Percentiles rank a stretch among this genome's conserved stretches.
phyloP scores from a whole-genome alignment of 2,329 filamentous ascomycete species.

The Fusarium miscanthi region DNA sequence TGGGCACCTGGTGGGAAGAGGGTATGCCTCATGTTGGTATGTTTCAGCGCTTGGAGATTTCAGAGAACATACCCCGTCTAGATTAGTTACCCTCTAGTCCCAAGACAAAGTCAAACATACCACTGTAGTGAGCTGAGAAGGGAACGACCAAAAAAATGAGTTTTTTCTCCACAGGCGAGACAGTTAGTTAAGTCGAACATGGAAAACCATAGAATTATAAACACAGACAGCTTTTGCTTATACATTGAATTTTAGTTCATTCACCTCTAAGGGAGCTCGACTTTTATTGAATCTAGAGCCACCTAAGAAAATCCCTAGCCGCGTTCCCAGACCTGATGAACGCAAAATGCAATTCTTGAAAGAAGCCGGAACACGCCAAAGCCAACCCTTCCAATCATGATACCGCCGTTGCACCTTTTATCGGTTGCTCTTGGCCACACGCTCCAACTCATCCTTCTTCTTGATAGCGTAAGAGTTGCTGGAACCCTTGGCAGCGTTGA shows the following conservation, averaged over 20 bases:
- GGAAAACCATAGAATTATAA: not conserved
- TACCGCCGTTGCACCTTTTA: conserved; percentile 69
- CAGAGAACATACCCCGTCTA: conserved; percentile 42
- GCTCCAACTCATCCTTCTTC: conserved; percentile 99
- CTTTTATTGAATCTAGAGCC: conserved; percentile 59
- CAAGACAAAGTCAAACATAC: not conserved
- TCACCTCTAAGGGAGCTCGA: conserved; percentile 54
- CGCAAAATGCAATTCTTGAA: conserved; percentile 62
- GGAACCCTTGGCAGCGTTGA: conserved; percentile 99
- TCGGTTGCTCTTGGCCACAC: conserved; percentile 99
- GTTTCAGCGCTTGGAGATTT: conserved; percentile 66
- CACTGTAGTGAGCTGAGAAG: not conserved
- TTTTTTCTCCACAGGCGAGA: not conserved
- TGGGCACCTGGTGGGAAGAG: conserved; percentile 86
- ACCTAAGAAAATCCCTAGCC: conserved; percentile 57
- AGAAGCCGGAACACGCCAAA: conserved; percentile 59
- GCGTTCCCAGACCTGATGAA: conserved; percentile 59
- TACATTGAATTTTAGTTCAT: conserved; percentile 47
- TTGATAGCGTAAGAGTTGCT: conserved; percentile 99
- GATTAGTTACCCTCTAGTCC: conserved; percentile 29
- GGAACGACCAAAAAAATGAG: not conserved
- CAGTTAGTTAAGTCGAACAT: not conserved
- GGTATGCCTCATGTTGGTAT: conserved; percentile 88
- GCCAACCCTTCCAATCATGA: conserved; percentile 54
- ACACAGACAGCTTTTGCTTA: conserved; percentile 9